Percentiles rank a stretch among this genome's conserved stretches.
phyloP scores from a whole-genome alignment of 139 green algal genomes.

The Auxenochlorella pyrenoidosa region DNA sequence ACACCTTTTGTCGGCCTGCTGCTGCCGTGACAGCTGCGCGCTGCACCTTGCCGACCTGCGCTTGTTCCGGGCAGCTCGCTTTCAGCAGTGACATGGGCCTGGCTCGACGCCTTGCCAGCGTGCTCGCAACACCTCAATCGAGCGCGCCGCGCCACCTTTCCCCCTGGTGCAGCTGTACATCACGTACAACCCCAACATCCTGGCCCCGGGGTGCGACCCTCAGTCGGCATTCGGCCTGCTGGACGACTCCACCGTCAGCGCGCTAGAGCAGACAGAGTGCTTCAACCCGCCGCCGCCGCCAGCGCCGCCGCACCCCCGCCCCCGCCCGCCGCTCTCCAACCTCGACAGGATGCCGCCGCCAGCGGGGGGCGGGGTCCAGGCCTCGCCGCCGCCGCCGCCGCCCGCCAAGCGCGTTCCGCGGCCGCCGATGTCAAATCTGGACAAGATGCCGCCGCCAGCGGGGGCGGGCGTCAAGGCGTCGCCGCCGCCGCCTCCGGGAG shows the following conservation, averaged over 20 bases:
- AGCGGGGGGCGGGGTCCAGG: not conserved
- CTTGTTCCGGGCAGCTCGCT: too few relatives aligned
- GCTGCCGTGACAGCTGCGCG: too few relatives aligned
- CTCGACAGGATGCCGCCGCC: not conserved
- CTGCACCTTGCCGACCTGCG: too few relatives aligned
- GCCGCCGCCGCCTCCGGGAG: not conserved
- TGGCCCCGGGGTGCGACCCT: not conserved
- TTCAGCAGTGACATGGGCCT: too few relatives aligned
- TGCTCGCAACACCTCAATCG: too few relatives aligned
- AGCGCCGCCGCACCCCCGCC: not conserved
- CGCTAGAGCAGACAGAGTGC: not conserved
- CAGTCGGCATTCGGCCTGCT: not conserved
- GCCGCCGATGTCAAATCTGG: not conserved
- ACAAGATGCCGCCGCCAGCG: not conserved
- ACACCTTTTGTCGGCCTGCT: too few relatives aligned
- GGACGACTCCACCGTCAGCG: not conserved
- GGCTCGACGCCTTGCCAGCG: too few relatives aligned
- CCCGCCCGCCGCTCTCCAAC: not conserved
- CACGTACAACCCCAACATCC: not conserved
- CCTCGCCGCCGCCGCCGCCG: not conserved
- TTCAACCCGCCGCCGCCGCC: slow-evolving; percentile 7
- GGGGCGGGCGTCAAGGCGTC: not conserved
- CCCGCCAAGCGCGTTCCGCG: not conserved
- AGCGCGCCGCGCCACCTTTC: too few relatives aligned
- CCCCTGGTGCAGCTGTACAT: slow-evolving; percentile 15